Base-by-base conservation (phyloP, 768 basidiomycete genomes). In the Mycena chlorophos region DNA sequence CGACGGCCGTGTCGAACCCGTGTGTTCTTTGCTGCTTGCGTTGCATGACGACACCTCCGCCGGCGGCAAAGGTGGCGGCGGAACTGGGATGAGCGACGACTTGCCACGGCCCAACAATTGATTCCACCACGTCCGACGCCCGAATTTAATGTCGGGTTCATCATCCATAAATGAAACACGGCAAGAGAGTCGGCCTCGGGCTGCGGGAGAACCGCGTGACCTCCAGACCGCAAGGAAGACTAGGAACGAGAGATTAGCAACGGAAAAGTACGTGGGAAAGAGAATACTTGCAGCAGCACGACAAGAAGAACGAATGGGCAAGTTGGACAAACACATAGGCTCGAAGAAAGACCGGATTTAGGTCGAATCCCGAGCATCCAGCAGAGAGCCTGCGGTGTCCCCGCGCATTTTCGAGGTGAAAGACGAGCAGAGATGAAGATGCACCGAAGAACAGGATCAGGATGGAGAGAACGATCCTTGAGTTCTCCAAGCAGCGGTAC, bases 401-500 rank as follows among this genome's bases (percentile, higher is more conserved):
- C 23, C 61, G 65, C 25, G 77, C 73, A 37, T 66, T 61, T 5
- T 71, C 62, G 26, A 80, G 54, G 52, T 83, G 79, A 23, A 81
- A 51, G 20, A 73, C 63, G 14, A 80, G 73, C 4, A 83, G 60
- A 4, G 67, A 69, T 2, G 74, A 64, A 14, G 78, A 77, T 22
- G 75, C 73, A 22, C 69, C 61, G 54, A 79, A 78, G 20, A 85
- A 73, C 16, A 77, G 45, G 3, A 63, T 63, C 38, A 86, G 63
- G 17, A 75, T 63, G 20, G 73, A 58, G 14, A 81, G 71, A 50
- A 88, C 77, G 51, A 82, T 58, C n/a, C 74, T 74, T n/a, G 83
- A 79, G 55, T 81, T 79, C 65, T 83, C 78, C 58, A 87, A 69
- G 62, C 85, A 87, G 62, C 78, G 79, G 61, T 87, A 88, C 6